Conservation (phyloP, 139 green algal species). For the Volvox reticuliferus region DNA sequence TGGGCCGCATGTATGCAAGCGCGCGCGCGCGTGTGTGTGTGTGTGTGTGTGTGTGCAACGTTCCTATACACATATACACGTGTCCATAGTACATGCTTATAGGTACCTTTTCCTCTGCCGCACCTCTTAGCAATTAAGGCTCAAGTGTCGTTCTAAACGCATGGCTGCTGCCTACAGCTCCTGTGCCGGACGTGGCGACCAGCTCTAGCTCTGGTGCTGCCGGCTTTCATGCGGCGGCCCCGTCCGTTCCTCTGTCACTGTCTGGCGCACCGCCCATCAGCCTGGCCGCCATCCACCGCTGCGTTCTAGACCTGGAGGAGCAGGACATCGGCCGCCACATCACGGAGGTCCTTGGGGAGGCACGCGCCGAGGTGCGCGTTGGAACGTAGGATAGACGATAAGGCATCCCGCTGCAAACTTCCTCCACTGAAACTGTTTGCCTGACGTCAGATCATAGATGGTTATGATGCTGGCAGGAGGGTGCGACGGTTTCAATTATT, state of each 20-base stretch:
- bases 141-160: too few relatives aligned
- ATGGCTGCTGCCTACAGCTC: not conserved
- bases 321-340: slow-evolving; percentile 45
- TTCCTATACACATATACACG: too few relatives aligned
- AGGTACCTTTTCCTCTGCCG: too few relatives aligned
- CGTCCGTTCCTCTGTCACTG: not conserved
- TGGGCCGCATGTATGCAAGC: not conserved
- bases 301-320: slow-evolving; percentile 50
- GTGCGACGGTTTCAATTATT: too few relatives aligned
- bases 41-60: not conserved
- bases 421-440: too few relatives aligned
- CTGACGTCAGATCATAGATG: too few relatives aligned
- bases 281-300: slow-evolving; percentile 33
- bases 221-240: not conserved
- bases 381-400: too few relatives aligned
- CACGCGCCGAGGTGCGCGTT: slow-evolving; percentile 43
- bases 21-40: not conserved
- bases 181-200: not conserved
- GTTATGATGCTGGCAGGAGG: too few relatives aligned
- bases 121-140: too few relatives aligned
- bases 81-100: too few relatives aligned
- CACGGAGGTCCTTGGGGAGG: slow-evolving; percentile 45
- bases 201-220: not conserved
- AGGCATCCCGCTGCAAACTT: too few relatives aligned
- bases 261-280: not conserved